Conservation (phyloP, 2,329 filamentous ascomycete species). For the Blastomyces parvus region DNA sequence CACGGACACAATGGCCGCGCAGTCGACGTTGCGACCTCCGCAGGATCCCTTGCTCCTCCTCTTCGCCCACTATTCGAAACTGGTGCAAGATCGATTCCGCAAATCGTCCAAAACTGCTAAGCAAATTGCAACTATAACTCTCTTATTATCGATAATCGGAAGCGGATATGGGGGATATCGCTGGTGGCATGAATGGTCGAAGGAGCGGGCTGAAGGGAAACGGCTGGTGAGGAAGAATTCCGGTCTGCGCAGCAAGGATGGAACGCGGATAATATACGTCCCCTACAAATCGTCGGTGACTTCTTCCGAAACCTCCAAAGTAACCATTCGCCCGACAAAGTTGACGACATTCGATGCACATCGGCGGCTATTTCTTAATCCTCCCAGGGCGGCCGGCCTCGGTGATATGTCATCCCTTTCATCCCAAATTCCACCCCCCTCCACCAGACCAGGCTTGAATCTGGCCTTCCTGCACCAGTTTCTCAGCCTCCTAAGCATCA, state of each 20-base stretch:
- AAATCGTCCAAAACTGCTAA: constrained; percentile 61
- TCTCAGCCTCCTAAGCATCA: constrained; percentile 88
- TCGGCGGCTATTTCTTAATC: constrained; percentile 82
- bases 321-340: constrained; percentile 84
- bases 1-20: constrained; percentile 58
- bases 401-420: constrained; percentile 51
- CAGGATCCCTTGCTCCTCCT: constrained; percentile 60
- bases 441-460: constrained; percentile 90
- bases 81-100: constrained; percentile 45
- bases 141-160: constrained; percentile 69
- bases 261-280: constrained; percentile 87
- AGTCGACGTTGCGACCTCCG: constrained; percentile 65
- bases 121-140: constrained; percentile 64
- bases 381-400: constrained; percentile 71
- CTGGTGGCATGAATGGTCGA: constrained; percentile 63
- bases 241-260: constrained; percentile 86
- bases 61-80: constrained; percentile 41
- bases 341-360: constrained; percentile 93
- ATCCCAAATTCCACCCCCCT: constrained; percentile 65
- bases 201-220: constrained; percentile 72
- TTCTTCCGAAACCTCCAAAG: constrained; percentile 63
- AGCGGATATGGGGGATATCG: constrained; percentile 68
- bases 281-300: constrained; percentile 55
- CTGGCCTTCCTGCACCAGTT: constrained; percentile 96
- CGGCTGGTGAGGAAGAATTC: constrained; percentile 84